Percentiles rank a stretch among this genome's conserved stretches.
Conservation (phyloP, 106 monocot species). For the Iris macrosiphon region DNA sequence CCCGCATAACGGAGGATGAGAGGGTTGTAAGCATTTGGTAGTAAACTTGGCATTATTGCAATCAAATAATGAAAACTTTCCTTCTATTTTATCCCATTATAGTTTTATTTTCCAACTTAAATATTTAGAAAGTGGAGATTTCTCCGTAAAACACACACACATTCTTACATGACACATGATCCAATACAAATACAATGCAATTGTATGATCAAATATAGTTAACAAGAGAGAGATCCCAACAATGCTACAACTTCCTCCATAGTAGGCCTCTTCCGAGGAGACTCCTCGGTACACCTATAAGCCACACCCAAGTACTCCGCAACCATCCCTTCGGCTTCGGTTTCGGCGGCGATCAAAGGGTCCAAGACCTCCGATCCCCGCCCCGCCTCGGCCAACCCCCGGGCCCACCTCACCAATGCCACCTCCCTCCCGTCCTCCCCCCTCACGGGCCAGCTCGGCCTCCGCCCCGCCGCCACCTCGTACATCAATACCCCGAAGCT, state of each 20-base stretch:
- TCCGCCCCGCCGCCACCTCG: slow-evolving; percentile 48
- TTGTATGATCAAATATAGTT: too few relatives aligned
- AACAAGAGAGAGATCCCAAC: slow-evolving; percentile 16
- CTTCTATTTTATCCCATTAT: too few relatives aligned
- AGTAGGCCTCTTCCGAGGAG: slow-evolving; percentile 28
- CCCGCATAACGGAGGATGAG: too few relatives aligned
- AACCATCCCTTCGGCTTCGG: slow-evolving; percentile 28
- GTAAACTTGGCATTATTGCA: too few relatives aligned
- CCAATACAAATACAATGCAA: too few relatives aligned
- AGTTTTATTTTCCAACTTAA: too few relatives aligned
- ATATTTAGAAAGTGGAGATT: too few relatives aligned
- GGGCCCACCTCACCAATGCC: slow-evolving; percentile 45
- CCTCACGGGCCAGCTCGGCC: slow-evolving; percentile 63
- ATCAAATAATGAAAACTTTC: too few relatives aligned
- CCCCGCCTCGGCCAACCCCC: slow-evolving; percentile 28
- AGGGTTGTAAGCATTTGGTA: too few relatives aligned
- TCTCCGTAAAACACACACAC: too few relatives aligned
- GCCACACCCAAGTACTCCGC: slow-evolving; percentile 39
- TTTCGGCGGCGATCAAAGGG: slow-evolving; percentile 18
- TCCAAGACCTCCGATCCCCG: slow-evolving; percentile 41
- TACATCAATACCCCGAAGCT: slow-evolving; percentile 73
- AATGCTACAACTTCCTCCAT: slow-evolving; percentile 46
- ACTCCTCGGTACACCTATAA: slow-evolving; percentile 30
- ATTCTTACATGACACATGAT: too few relatives aligned
- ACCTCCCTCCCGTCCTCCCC: slow-evolving; percentile 25